Base-by-base conservation (phyloP, 306 rosid genomes). In the Prunus salicina region DNA sequence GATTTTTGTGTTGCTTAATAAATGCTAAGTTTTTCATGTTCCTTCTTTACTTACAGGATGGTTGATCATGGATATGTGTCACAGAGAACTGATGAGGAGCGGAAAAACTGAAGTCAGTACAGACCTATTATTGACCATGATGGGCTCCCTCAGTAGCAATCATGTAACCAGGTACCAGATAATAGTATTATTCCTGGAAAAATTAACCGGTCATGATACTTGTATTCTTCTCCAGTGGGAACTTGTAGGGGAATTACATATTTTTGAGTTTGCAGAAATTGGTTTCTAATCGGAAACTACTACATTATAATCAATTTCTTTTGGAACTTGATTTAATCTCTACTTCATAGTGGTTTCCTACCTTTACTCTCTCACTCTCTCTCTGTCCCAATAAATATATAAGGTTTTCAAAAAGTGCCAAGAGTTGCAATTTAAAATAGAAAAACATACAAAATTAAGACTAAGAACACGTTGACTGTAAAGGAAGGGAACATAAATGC, bases 61-160 rank as follows among this genome's bases (percentile, higher is more conserved):
- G 83, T 87, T 52, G 93, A 92, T 86, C 87, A 86, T 85, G 78
- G 82, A 70, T 80, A 81, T 87, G 52, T 90, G 77, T 76, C 86
- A 20, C 88, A 78, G 76, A 90, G 83, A 80, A 96, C 97, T 61
- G 76, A 76, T 38, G 91, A 92, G 80, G 97, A 92, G 81, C 82
- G 97, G 73, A 77, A 71, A 25, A 85, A 72, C 57, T 91, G 90
- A 15, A 75, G 73, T 56, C 77, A 86, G 76, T 92, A 92, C 84
- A 89, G 84, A 74, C 91, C 97, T 65, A 69, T 94, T 76, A 83
- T 94, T 85, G 98, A 92, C 65, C 90, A 89, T 77, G 98, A 94
- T 76, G 89, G 96, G 49, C 79, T 94, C 70, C 93, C 84, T 72
- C 86, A 79, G 65, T 91, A 85, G 41, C 77, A 60, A 75, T 77